Evolutionary conservation across 129 eudicot species (phyloP), one percentile per base, ranked within the genome.

Genomic region (Centella asiatica): DNA sequence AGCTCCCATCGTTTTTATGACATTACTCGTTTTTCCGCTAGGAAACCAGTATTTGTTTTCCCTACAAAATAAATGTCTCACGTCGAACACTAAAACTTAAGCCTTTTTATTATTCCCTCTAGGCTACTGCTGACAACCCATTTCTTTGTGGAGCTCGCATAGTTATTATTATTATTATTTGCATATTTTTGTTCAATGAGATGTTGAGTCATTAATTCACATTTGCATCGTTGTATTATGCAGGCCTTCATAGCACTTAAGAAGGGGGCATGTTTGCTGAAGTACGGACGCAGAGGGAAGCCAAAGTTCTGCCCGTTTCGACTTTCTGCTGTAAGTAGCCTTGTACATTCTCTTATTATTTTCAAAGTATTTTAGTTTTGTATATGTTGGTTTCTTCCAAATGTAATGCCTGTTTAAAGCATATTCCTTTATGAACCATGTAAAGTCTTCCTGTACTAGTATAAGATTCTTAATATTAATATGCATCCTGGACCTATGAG

Each of bases 271-370:
- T 76, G 74, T 67, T 85, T 92, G 80, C 88, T 92, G 49, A 92
- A 92, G 66, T 92, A 92, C 72, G 99, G 99, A 31, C 74, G 96
- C 73, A 87, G 96, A 67, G 98, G 98, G 74, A 92, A 82, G 72
- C 98, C 98, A 9, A 92, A 92, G 76, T 92, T 92, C 68, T 92
- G 94, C 65, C 95, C 98, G 34, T 82, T 92, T 77, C 95, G 96
- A 66, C 77, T 87, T 74, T 84, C 98, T 65, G 61, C 72, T 73
- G 98, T 92, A 73, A 83, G 95, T 87, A 37, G n/a, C 11, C 52
- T 62, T 37, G 67, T 37, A 26, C 18, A 42, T 36, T 58, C 17
- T 17, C 17, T 65, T 50, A n/a, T 19, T 28, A 4, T 22, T n/a
- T 12, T 2, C 15, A 42, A 11, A 15, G 19, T 11, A 42, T 42